Base-by-base conservation (phyloP, 208 protist species). In the Trypanosoma avium region DNA sequence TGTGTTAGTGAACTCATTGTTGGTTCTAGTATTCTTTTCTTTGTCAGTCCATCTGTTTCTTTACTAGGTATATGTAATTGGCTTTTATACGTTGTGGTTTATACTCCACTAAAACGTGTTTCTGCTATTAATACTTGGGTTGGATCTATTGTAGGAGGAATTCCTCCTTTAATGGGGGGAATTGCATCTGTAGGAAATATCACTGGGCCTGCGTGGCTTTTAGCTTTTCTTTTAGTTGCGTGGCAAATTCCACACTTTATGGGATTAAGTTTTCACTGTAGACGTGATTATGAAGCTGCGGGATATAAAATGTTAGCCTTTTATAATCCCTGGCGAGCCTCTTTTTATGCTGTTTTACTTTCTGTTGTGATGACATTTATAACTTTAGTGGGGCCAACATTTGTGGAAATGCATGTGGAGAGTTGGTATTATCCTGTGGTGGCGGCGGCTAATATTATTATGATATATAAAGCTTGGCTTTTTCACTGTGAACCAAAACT, bases 241-340 rank as follows among this genome's bases (percentile, higher is more conserved):
- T 97, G 92, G 90, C 92, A 97, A 75, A 96, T 97, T 57, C 92
- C 92, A 27, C 92, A 97, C 71, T 97, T 97, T 55, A 81, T 94
- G 69, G 85, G 90, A 9, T 74, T 97, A 9, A 81, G 86, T 38
- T 97, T 93, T 66, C 84, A 94, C 67, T 94, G 88, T 66, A 77
- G 90, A 13, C 78, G 88, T 36, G 92, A 97, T 72, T 97, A 97
- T 63, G 77, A 93, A 71, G 70, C 70, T 24, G 92, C 90, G 3
- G 92, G 92, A 22, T 97, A 95, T 79, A 86, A 90, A 61, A 97
- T 97, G 92, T 75, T 97, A 3, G 83, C 88, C 35, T 91, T 86
- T 66, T 90, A 81, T 50, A 85, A 93, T 65, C 84, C 87, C 12
- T 91, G 82, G 82, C 73, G 84, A 35, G 84, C 90, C 1, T 93